phyloP scores from a whole-genome alignment of 148 eudicot genomes.

The Cornus kousa region DNA sequence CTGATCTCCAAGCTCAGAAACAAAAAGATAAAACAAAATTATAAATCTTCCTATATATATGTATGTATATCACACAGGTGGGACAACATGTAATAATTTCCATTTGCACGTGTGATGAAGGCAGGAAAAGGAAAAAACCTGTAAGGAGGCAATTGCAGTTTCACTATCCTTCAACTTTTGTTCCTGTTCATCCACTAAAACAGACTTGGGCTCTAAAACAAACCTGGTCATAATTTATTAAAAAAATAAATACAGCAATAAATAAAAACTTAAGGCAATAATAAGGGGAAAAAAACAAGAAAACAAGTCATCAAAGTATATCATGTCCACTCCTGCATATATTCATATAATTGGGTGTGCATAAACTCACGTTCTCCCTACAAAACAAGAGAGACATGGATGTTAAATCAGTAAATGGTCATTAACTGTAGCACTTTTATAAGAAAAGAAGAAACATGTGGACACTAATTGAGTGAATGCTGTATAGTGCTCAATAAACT shows the following conservation, averaged over 20 bases:
- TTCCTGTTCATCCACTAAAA: conserved; percentile 78
- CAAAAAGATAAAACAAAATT: neutral
- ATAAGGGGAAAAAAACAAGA: conserved; percentile 10
- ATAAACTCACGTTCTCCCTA: conserved; percentile 89
- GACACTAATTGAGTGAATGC: neutral
- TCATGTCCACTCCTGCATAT: neutral
- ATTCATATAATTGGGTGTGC: too few relatives aligned
- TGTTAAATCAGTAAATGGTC: conserved; percentile 4
- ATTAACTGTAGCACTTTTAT: neutral
- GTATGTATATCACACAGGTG: neutral
- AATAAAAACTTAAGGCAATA: neutral
- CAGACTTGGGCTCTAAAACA: conserved; percentile 84
- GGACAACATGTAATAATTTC: neutral
- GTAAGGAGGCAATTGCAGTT: conserved; percentile 76
- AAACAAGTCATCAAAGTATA: conserved; percentile 11
- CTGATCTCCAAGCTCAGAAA: neutral
- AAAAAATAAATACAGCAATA: conserved; percentile 1
- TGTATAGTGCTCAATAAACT: too few relatives aligned
- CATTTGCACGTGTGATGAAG: too few relatives aligned
- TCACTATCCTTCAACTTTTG: conserved; percentile 84
- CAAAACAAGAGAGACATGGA: conserved; percentile 31
- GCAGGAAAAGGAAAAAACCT: conserved; percentile 38
- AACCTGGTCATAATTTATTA: conserved; percentile 47
- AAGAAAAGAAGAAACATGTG: neutral
- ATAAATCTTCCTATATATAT: neutral